Conservation (phyloP, 2,329 filamentous ascomycete genomes). For the Alternaria alternata region DNA sequence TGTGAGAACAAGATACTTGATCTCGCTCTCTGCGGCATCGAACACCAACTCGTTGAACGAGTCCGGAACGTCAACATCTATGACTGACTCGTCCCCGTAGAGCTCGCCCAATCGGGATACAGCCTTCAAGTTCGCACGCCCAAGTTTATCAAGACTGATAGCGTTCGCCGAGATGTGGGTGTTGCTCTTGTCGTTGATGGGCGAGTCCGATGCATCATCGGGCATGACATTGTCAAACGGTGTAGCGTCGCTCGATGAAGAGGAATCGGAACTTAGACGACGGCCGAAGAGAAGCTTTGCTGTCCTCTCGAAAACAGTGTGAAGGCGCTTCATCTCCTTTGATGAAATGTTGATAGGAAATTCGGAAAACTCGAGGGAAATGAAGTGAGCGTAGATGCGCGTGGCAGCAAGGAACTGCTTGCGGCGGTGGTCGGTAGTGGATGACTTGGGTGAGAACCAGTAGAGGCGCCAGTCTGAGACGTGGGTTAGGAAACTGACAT, state of each 20-base stretch:
- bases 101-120: constrained; percentile 32
- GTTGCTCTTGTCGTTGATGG: constrained; percentile 25
- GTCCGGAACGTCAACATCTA: constrained; percentile 32
- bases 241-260: constrained; percentile 31
- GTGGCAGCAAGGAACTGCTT: constrained; percentile 41
- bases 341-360: constrained; percentile 49
- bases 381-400: constrained; percentile 46
- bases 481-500: constrained; percentile 47
- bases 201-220: constrained; percentile 18
- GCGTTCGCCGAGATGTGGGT: not conserved
- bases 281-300: constrained; percentile 33
- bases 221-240: constrained; percentile 38
- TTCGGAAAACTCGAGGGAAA: constrained; percentile 45
- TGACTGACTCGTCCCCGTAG: constrained; percentile 26
- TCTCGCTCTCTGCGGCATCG: constrained; percentile 41
- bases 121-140: constrained; percentile 40
- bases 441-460: constrained; percentile 36
- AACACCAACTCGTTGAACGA: constrained; percentile 41
- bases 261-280: constrained; percentile 24
- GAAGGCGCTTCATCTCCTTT: constrained; percentile 37
- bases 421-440: constrained; percentile 33
- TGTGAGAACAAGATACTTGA: constrained; percentile 48
- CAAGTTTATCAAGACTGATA: constrained; percentile 37
- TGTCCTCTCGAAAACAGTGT: constrained; percentile 36
- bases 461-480: constrained; percentile 44